Base-by-base conservation (phyloP, 441 rosid genomes). In the Macaranga tanarius region DNA sequence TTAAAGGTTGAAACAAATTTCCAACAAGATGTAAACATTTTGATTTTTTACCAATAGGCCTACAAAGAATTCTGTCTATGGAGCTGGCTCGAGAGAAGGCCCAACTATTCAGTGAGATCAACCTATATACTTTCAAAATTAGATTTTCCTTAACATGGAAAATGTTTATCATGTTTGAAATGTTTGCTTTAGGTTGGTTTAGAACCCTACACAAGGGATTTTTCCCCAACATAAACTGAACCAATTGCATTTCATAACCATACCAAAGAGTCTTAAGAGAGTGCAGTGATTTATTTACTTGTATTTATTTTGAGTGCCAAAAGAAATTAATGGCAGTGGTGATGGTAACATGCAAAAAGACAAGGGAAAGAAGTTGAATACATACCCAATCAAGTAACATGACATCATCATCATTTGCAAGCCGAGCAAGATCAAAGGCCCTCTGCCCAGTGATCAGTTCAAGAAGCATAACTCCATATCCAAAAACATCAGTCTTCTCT, bases 391-490 rank as follows among this genome's bases (percentile, higher is more conserved):
- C 92, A 69, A 87, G 90, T 42, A 89, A 85, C 84, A 87, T 84
- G 56, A 82, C 82, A 56, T 85, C 89, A 23, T 84, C 88, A 38
- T 86, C 89, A 57, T 87, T 87, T 75, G 88, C 93, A 51, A 86
- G 86, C 28, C 89, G 85, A 71, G 89, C 86, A 66, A 85, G 88
- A 70, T 91, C 89, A n/a, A 87, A 86, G 51, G 90, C 93, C 34
- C 89, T 88, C 69, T 81, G 92, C 70, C 89, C 93, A 23, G 92
- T 91, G 34, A 91, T 85, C 16, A 89, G 89, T 74, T 91, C 93
- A 74, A 88, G 86, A 84, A 89, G 93, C 76, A 86, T 87, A 71
- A 89, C 81, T 48, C 97, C 95, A n/a, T 86, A 91, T 15, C 92
- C 93, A 54, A 91, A 91, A 22, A 91, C 93, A 74, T 89, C 90